phyloP scores from a whole-genome alignment of 2,329 filamentous ascomycete species.

The Tricladium varicosporioides region DNA sequence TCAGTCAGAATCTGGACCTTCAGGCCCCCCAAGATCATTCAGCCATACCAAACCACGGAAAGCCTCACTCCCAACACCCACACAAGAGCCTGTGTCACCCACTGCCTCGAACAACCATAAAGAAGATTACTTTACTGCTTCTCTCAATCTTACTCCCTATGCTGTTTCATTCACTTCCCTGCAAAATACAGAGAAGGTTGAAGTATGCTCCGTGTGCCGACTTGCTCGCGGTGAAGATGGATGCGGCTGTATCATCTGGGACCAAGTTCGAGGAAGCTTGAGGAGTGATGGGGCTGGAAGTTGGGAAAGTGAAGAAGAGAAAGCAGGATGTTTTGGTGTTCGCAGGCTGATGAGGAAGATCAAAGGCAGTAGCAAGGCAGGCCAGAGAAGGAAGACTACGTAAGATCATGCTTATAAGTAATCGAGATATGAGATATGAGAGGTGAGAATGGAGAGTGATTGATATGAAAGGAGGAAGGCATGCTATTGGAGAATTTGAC shows the following conservation, averaged over 20 bases:
- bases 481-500: no score
- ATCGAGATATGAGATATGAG: no score
- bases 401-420: no score
- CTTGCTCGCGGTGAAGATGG: not conserved
- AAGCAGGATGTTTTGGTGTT: not conserved
- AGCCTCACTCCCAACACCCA: not conserved
- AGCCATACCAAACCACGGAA: not conserved
- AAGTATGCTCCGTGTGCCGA: not conserved
- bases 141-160: constrained; percentile 2
- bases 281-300: not conserved
- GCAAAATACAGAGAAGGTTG: not conserved
- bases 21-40: not conserved
- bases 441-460: no score
- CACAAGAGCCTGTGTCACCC: not conserved
- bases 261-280: not conserved
- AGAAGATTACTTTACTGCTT: constrained; percentile 5
- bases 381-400: no score
- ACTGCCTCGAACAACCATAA: not conserved
- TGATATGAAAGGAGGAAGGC: no score
- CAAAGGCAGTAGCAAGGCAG: no score
- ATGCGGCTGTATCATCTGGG: not conserved
- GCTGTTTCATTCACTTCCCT: not conserved
- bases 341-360: no score
- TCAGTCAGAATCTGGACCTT: not conserved
- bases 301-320: not conserved